phyloP scores from a whole-genome alignment of 2,329 filamentous ascomycete genomes.

The Xylogone sp. region DNA sequence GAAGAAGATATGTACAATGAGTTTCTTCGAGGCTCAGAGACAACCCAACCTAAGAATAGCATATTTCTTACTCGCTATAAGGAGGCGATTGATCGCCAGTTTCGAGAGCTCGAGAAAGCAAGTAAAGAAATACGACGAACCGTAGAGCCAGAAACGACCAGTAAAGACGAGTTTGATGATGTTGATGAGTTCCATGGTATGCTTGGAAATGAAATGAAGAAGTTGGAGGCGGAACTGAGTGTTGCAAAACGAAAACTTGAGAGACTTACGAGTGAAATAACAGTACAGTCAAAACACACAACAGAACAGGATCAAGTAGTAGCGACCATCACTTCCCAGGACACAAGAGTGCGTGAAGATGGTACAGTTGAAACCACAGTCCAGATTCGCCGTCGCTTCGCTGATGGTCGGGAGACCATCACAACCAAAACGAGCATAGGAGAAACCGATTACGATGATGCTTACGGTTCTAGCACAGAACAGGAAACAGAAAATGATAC shows the following conservation, averaged over 20 bases:
- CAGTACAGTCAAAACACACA: neutral
- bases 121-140: neutral
- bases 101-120: neutral
- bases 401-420: constrained; percentile 19
- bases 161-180: neutral
- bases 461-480: neutral
- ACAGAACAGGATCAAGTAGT: constrained; percentile 15
- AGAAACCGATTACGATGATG: neutral
- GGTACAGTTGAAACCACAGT: constrained; percentile 21
- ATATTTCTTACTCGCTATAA: constrained; percentile 2
- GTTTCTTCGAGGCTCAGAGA: constrained; percentile 12
- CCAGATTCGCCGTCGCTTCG: constrained; percentile 20
- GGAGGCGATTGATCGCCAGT: constrained; percentile 2
- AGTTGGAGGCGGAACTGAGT: neutral
- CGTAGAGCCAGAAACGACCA: neutral
- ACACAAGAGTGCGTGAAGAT: constrained; percentile 18
- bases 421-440: constrained; percentile 11
- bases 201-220: neutral
- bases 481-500: neutral
- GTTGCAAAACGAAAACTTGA: neutral
- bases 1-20: constrained; percentile 27
- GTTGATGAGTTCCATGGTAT: neutral
- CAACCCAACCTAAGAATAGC: neutral
- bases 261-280: neutral
- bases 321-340: constrained; percentile 18